phyloP scores from a whole-genome alignment of 2,329 filamentous ascomycete species.

The Nigrospora oryzae region DNA sequence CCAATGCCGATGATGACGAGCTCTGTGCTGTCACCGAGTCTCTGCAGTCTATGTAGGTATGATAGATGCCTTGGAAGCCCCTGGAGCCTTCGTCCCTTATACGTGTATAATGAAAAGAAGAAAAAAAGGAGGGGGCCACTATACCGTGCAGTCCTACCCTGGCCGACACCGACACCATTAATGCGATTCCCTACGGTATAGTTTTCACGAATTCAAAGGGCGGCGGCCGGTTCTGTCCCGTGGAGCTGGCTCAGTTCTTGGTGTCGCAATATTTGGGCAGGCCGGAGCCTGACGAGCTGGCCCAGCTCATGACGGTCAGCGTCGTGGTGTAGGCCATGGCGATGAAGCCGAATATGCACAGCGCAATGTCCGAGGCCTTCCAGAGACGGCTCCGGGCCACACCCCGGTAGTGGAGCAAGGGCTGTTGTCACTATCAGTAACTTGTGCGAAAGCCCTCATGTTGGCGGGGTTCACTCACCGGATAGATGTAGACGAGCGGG shows the following conservation, averaged over 20 bases:
- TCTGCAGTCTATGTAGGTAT: too few species aligned
- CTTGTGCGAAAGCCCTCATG: too few species aligned
- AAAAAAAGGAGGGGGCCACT: neutral
- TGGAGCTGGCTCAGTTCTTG: constrained; percentile 8
- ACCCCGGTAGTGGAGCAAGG: constrained; percentile 78
- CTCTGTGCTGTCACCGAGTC: too few species aligned
- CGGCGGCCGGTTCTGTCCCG: too few species aligned
- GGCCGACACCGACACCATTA: neutral
- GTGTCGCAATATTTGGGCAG: constrained; percentile 48
- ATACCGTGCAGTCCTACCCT: neutral
- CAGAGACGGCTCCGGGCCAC: constrained; percentile 64
- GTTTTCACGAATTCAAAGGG: too few species aligned
- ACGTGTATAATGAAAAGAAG: neutral
- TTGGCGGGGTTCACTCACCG: constrained; percentile 51
- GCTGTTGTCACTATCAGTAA: constrained; percentile 45
- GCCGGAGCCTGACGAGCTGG: constrained; percentile 35
- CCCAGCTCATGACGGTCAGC: constrained; percentile 83
- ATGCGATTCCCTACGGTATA: too few species aligned
- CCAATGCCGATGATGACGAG: neutral
- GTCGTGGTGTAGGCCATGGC: constrained; percentile 90
- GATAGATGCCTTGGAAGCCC: too few species aligned
- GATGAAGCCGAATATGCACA: constrained; percentile 74
- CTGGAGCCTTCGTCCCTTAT: too few species aligned
- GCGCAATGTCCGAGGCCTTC: constrained; percentile 61
- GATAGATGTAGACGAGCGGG: constrained; percentile 94